These are phyloP conservation scores for Candida alai DNA, from an alignment of 805 yeast species.

Conservation along the genomic window DNA sequence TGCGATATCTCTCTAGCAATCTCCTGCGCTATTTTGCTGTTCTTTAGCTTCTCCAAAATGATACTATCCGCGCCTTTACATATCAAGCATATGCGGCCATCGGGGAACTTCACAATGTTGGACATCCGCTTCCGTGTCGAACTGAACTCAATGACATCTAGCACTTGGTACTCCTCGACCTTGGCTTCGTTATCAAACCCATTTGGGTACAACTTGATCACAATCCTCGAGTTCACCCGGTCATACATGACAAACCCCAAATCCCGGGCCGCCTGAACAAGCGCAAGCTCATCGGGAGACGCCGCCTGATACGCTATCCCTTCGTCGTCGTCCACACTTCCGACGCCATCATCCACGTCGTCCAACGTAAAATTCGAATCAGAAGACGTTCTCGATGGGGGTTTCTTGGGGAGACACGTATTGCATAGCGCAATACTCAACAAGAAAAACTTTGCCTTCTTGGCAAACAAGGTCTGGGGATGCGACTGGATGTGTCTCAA, in stretches of 20 bases:
- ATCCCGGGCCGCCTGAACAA: conserved; percentile 92
- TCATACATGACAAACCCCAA: conserved; percentile 85
- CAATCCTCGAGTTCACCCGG: conserved; percentile 54
- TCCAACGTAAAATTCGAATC: conserved; percentile 1
- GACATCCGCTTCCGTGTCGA: conserved; percentile 94
- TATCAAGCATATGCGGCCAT: conserved; percentile 66
- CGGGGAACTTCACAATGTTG: conserved; percentile 73
- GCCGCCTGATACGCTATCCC: conserved; percentile 83
- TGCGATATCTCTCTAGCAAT: conserved; percentile 63
- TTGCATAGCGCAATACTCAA: conserved; percentile 85
- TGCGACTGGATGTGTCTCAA: conserved; percentile 64
- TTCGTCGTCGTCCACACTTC: conserved; percentile 28
- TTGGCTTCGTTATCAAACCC: conserved; percentile 68
- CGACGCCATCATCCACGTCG: conserved; percentile 9
- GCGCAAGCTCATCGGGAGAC: conserved; percentile 94
- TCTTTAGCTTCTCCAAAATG: conserved; percentile 67
- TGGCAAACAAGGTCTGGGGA: conserved; percentile 68
- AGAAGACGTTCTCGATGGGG: conserved; percentile 2
- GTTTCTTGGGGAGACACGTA: conserved; percentile 73
- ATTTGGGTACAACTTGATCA: conserved; percentile 74
- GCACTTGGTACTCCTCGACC: conserved; percentile 65
- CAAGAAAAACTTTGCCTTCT: conserved; percentile 73
- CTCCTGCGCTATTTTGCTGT: conserved; percentile 53
- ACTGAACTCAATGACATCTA: conserved; percentile 82
- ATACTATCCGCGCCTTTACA: conserved; percentile 97